A percentile compares a stretch with the other conserved stretches of the same genome.
phyloP scores from a whole-genome alignment of 306 rosid genomes.

The Pyrus bretschneideri region DNA sequence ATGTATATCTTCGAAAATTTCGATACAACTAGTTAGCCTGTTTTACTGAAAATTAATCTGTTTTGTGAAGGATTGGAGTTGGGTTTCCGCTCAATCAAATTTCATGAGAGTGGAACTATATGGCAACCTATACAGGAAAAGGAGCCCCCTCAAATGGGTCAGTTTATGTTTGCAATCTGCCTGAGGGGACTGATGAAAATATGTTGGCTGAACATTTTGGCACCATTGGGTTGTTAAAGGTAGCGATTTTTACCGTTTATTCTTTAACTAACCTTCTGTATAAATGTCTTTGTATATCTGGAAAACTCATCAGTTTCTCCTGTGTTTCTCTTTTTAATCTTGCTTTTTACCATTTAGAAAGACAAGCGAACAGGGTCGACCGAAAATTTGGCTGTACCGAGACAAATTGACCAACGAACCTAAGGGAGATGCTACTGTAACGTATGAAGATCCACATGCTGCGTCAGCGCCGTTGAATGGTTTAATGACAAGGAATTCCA shows the following conservation, averaged over 20 bases:
- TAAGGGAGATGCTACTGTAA: constrained; percentile 96
- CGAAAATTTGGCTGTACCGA: constrained; percentile 83
- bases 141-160: constrained; percentile 74
- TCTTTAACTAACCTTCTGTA: neutral
- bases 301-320: neutral
- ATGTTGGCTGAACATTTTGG: constrained; percentile 92
- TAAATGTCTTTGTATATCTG: neutral
- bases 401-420: constrained; percentile 92
- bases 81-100: constrained; percentile 23
- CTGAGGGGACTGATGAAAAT: constrained; percentile 73
- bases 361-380: constrained; percentile 93
- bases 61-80: constrained; percentile 32
- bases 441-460: constrained; percentile 97
- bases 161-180: constrained; percentile 89
- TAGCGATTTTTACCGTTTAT: constrained; percentile 15
- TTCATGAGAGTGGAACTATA: constrained; percentile 62
- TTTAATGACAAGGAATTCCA: constrained; percentile 91
- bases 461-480: constrained; percentile 95
- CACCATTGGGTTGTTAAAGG: constrained; percentile 90
- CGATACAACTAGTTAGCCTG: neutral
- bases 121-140: constrained; percentile 71
- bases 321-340: constrained; percentile 1
- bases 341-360: constrained; percentile 42
- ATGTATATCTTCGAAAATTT: neutral
- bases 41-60: neutral